phyloP scores from a whole-genome alignment of 352 stramenopile species.

The Pythium chondricola region DNA sequence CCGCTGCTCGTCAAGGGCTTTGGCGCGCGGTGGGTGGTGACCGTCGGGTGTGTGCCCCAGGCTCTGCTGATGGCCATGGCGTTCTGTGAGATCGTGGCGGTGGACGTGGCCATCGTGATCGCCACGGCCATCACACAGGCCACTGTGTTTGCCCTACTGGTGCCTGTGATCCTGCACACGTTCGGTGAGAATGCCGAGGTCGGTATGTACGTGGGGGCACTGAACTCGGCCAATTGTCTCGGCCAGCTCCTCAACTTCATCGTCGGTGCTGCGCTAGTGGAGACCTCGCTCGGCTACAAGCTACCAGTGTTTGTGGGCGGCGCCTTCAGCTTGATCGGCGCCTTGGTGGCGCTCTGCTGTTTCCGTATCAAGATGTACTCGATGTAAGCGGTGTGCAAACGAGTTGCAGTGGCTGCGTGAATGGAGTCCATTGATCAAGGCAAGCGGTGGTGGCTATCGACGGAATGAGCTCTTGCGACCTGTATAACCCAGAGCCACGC shows the following conservation, averaged over 20 bases:
- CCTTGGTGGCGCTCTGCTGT: constrained; percentile 49
- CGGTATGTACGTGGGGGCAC: constrained; percentile 64
- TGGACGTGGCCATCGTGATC: constrained; percentile 35
- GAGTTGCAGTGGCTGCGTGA: too few relatives aligned
- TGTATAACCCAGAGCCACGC: constrained; percentile 36
- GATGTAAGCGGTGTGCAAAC: constrained; percentile 49
- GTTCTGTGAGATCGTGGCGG: constrained; percentile 26
- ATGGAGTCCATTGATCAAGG: too few relatives aligned
- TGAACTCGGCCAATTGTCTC: constrained; percentile 72
- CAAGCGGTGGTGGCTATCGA: neutral
- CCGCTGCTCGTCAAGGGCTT: constrained; percentile 35
- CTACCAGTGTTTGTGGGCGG: constrained; percentile 65
- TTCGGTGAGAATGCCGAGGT: constrained; percentile 45
- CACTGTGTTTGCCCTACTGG: constrained; percentile 60
- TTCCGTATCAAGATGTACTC: constrained; percentile 76
- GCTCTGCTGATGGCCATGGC: constrained; percentile 45
- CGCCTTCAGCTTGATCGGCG: constrained; percentile 47
- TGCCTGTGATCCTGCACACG: constrained; percentile 62
- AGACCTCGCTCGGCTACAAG: constrained; percentile 53
- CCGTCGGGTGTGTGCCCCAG: constrained; percentile 32
- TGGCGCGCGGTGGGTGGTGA: constrained; percentile 30
- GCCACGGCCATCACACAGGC: constrained; percentile 44
- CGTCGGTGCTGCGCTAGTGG: constrained; percentile 45
- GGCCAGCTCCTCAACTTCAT: constrained; percentile 72
- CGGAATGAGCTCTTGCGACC: constrained; percentile 27